Base-by-base conservation (phyloP, 805 yeast genomes). In the Priceomyces fermenticarens region DNA sequence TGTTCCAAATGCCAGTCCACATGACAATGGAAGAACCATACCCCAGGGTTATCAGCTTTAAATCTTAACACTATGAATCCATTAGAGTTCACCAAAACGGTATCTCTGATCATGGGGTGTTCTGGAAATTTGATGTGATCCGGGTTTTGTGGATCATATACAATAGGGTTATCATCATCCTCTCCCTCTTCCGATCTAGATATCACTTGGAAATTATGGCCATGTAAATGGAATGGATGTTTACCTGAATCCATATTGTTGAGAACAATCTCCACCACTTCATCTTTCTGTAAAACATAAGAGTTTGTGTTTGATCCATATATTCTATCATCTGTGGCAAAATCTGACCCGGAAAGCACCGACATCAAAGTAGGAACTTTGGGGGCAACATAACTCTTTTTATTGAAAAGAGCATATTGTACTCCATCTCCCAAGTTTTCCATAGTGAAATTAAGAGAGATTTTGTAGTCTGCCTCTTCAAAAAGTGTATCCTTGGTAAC, bases 1-100 rank as follows among this genome's bases (percentile, higher is more conserved):
- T 93, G 98, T 57, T 82, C 77, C 73, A 91, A 77, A 71, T 93
- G 99, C 99, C 99, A 91, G 63, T 93, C 98, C 57, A 93, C 85
- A 63, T 91, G 99, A 68, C 99, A 91, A 71, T 91, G 99, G 95
- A 93, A 93, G 64, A 83, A 79, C 99, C 98, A 91, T 33, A 90
- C 90, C 72, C 99, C 99, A 26, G 98, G 99, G 64, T 93, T 93
- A 61, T 85, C 83, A 40, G 98, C 95, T 57, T 77, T 79, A 75
- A 89, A 91, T 60, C 98, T 79, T 47, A 91, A 58, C 26, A 88
- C 90, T 56, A 89, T 76, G 69, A 87, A 83, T 2, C 97, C 89
- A 58, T 86, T 86, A 20, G 95, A 89, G 59, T 81, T 77, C 35
- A 86, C 87, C 54, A 81, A 83, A 9, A 85, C 67, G 8, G 85